These are phyloP conservation scores for Turritis glabra DNA, from an alignment of 345 rosid species.

Conservation along the genomic window DNA sequence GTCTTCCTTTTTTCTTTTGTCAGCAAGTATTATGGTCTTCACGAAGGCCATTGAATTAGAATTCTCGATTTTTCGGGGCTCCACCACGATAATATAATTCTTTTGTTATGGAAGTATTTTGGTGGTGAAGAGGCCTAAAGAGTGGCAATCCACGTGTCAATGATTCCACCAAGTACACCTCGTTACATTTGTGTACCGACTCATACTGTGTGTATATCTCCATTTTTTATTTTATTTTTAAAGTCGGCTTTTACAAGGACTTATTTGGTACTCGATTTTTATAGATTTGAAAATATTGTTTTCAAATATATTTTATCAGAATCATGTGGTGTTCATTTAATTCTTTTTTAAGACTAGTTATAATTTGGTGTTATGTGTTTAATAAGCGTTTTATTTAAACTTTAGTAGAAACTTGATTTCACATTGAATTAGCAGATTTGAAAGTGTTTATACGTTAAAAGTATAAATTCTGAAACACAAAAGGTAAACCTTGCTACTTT, in stretches of 20 bases:
- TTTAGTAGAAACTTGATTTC: too few relatives aligned
- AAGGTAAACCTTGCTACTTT: too few relatives aligned
- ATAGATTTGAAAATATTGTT: background rate
- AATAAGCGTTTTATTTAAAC: too few relatives aligned
- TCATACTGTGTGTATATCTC: background rate
- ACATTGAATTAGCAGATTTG: too few relatives aligned
- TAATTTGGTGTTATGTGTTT: background rate
- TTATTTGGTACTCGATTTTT: background rate
- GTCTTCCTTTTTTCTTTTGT: background rate
- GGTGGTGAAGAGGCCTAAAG: constrained; percentile 28
- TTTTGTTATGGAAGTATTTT: background rate
- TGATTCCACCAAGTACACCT: constrained; percentile 10
- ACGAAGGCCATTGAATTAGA: background rate
- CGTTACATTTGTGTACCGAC: too few relatives aligned
- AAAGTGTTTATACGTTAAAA: too few relatives aligned
- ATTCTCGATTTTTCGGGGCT: constrained; percentile 15
- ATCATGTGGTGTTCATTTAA: background rate
- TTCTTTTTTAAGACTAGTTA: background rate
- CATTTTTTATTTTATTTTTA: background rate
- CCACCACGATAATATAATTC: constrained; percentile 10
- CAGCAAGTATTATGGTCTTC: background rate
- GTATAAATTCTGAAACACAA: too few relatives aligned
- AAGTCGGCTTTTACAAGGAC: background rate
- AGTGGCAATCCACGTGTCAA: constrained; percentile 35
- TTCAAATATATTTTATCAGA: background rate